Evolutionary conservation across 805 yeast genomes (phyloP), one percentile per base, ranked within the genome.

Genomic region (Isabelozyma pseudorhagii): DNA sequence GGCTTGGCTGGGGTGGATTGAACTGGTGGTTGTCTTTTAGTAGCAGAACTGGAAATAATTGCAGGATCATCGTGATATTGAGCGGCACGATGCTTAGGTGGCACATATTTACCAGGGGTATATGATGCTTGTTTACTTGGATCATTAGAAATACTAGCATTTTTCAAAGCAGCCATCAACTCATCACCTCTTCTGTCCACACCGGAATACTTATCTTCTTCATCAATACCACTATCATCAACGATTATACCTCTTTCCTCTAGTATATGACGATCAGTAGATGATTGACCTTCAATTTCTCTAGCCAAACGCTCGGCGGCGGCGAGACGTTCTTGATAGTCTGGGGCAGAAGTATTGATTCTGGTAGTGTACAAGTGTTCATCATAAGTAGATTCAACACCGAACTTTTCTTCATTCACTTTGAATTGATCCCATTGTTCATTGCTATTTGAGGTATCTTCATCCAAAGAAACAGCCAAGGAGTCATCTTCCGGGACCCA

Each of bases 151-250:
- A 67, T 54, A 38, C 57, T 60, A 14, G 69, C 65, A 17, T 62
- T 64, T 53, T 66, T 68, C 44, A 77, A 68, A 6, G 80, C 76
- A 4, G 80, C 80, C 77, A 76, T 74, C 50, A 77, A 66, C 48
- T 75, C 79, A 43, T 67, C 72, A 27, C 79, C 80, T 49, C 83
- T 74, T 60, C 94, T 81, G 50, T 79, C 84, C 42, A 91, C 99
- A 46, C 97, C 97, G 4, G 97, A 90, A 63, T 92, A 94, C 68
- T 88, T 88, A 67, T 92, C 97, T 67, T 94, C 99, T 71, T 94
- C 99, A 67, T 94, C 98, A 57, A 89, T 56, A 14, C 96, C 96
- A 51, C 87, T 81, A 61, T 89, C 97, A 63, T 89, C 96, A 38
- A 87, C 79, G 14, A 66, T 60, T 13, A 83, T 53, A 25, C 96